Evolutionary conservation across 2,329 filamentous ascomycete genomes (phyloP), one percentile per base, ranked within the genome.

Genomic region (Aspergillus tubingensis): DNA sequence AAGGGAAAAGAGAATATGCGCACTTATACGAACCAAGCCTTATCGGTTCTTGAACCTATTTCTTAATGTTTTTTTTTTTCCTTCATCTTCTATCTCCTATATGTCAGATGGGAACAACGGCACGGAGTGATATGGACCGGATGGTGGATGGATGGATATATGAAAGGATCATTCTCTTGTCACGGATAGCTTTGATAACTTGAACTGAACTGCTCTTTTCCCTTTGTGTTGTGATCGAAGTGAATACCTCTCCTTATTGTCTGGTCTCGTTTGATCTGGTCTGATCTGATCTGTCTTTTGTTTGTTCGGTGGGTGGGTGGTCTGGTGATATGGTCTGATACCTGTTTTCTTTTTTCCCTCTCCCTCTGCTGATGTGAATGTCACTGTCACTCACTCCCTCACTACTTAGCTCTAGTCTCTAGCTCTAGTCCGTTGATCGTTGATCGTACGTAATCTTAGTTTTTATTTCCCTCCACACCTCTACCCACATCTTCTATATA

Each of bases 1-100:
- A 72, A 67, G 62, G 75, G 71, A 25, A 76, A 75, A 59, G 75
- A 77, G 59, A 76, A 74, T 64, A 57, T 69, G 3, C 63, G 59
- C 44, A 48, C 67, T 13, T 54, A 61, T 39, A 48, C 53, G 8
- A 62, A 53, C 36, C 53, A 51, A n/a, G 8, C 53, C 7, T 55
- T 55, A 32, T 30, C 53, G 13, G 53, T 36, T 8, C 53, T 52
- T 58, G 54, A 63, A 38, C 41, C 25, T 43, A 48, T 27, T 25
- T 38, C 48, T 52, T 30, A 41, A 15, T 38, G 30, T 47, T 49
- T 15, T 23, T 8, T 27, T 7, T 8, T 25, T 15, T 8, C 7
- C 19, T 38, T 30, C 48, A 44, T 36, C 8, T 30, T 30, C 8
- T 30, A 30, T 30, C 27, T 30, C 27, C 27, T 30, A 17, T 17